These are phyloP conservation scores for Euphorbia celastroides DNA, from an alignment of 441 rosid genomes.

Conservation along the genomic window DNA sequence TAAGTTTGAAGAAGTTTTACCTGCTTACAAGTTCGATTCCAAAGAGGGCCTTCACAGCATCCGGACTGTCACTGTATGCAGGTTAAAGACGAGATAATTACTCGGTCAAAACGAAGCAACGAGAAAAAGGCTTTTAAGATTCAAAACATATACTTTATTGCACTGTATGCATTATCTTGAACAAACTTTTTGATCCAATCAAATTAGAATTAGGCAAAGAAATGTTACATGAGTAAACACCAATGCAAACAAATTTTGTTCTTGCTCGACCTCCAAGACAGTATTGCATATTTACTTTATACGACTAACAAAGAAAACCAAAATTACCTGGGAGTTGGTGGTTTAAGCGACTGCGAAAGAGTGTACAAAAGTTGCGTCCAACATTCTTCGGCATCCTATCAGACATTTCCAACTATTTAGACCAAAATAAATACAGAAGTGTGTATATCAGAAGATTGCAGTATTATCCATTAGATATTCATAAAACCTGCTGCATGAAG, in stretches of 20 bases:
- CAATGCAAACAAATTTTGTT: not conserved
- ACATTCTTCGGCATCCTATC: constrained; percentile 96
- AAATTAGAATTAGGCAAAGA: not conserved
- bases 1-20: constrained; percentile 28
- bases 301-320: constrained; percentile 9
- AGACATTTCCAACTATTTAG: constrained; percentile 16
- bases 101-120: not conserved
- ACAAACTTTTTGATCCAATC: not conserved
- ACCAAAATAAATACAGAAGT: constrained; percentile 16
- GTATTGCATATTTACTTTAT: not conserved
- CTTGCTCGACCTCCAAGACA: not conserved
- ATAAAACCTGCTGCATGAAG: constrained; percentile 93
- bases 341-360: constrained; percentile 71
- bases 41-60: constrained; percentile 64
- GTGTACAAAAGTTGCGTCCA: constrained; percentile 91
- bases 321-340: constrained; percentile 49
- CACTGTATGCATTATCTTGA: not conserved
- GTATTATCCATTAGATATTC: not conserved
- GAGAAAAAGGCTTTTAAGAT: not conserved
- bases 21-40: constrained; percentile 83
- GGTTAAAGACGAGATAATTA: constrained; percentile 4
- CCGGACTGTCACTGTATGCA: constrained; percentile 49
- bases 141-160: constrained; percentile 5
- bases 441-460: constrained; percentile 2
- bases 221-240: not conserved